A percentile compares a stretch with the other conserved stretches of the same genome.
These are phyloP conservation scores for Termitomyces sp. DNA, from an alignment of 768 basidiomycete species.

Conservation along the genomic window DNA sequence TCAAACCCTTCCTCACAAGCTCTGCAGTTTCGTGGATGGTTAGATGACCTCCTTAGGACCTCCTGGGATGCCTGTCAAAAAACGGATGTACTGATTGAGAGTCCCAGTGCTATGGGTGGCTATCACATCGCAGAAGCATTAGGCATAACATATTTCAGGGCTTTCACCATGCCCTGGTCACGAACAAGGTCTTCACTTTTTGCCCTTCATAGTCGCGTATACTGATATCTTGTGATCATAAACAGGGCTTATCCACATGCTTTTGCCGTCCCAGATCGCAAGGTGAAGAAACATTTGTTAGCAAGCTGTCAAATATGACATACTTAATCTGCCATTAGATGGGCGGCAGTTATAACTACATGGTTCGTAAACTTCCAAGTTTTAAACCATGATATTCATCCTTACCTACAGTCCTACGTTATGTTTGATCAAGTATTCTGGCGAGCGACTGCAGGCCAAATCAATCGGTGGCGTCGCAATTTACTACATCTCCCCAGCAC, in stretches of 20 bases:
- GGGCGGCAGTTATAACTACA: conserved; percentile 98
- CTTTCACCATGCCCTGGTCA: conserved; percentile 98
- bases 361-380: conserved; percentile 47
- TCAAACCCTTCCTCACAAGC: conserved; percentile 4
- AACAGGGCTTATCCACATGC: conserved; percentile 91
- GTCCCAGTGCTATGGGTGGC: conserved; percentile 96
- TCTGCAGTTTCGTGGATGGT: conserved; percentile 89
- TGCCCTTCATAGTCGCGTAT: conserved; percentile 4
- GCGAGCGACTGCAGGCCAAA: conserved; percentile 89
- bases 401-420: conserved; percentile 66
- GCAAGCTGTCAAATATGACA: neutral
- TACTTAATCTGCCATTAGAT: conserved; percentile 46
- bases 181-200: conserved; percentile 59
- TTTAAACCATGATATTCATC: conserved; percentile 4
- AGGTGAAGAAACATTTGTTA: conserved; percentile 38
- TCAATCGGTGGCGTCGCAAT: conserved; percentile 90
- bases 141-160: conserved; percentile 88
- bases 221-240: neutral
- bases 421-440: conserved; percentile 99
- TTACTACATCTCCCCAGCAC: conserved; percentile 72
- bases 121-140: conserved; percentile 96
- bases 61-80: conserved; percentile 97
- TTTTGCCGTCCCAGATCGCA: conserved; percentile 94
- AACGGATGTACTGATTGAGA: conserved; percentile 90
- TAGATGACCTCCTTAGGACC: conserved; percentile 91